These are phyloP conservation scores for Aotearoamyces nothofagi DNA, from an alignment of 2,329 filamentous ascomycete genomes.

Conservation along the genomic window DNA sequence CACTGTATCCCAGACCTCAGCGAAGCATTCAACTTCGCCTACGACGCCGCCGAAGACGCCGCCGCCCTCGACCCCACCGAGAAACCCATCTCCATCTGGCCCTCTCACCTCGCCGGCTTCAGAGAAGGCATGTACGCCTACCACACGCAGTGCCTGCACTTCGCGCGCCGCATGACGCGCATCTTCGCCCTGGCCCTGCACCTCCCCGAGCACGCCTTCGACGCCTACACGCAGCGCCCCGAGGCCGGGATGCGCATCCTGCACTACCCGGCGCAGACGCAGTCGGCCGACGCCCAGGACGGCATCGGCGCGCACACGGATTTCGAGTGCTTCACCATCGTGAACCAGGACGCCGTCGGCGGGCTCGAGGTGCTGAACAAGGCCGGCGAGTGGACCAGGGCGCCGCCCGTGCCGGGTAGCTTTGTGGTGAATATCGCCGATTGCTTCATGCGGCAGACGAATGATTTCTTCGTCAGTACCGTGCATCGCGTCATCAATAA, in stretches of 20 bases:
- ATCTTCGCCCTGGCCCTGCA: conserved; percentile 37
- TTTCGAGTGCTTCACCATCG: conserved; percentile 29
- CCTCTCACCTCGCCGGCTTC: conserved; percentile 20
- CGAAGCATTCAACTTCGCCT: conserved; percentile 19
- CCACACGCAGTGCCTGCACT: conserved; percentile 21
- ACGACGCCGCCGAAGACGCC: no score
- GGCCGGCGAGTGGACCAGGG: conserved; percentile 24
- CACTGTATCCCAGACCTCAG: conserved; percentile 25
- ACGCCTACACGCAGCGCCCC: conserved; percentile 32
- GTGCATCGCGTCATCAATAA: conserved; percentile 50
- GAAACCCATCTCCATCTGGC: conserved; percentile 17
- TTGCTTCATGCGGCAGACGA: conserved; percentile 62
- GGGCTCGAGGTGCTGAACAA: conserved; percentile 30
- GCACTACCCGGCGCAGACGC: conserved; percentile 14
- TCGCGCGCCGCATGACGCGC: no score
- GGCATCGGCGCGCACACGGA: conserved; percentile 28
- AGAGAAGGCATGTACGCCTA: conserved; percentile 21
- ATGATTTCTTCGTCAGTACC: conserved; percentile 63
- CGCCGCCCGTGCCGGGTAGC: conserved; percentile 23
- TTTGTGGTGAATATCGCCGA: conserved; percentile 30
- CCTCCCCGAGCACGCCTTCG: conserved; percentile 34
- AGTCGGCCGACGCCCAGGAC: conserved; percentile 5
- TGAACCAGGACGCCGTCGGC: conserved; percentile 30
- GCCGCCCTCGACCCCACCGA: no score
- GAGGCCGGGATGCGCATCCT: conserved; percentile 21